Base-by-base conservation (phyloP, 352 stramenopile genomes). In the Globisporangium parvum region DNA sequence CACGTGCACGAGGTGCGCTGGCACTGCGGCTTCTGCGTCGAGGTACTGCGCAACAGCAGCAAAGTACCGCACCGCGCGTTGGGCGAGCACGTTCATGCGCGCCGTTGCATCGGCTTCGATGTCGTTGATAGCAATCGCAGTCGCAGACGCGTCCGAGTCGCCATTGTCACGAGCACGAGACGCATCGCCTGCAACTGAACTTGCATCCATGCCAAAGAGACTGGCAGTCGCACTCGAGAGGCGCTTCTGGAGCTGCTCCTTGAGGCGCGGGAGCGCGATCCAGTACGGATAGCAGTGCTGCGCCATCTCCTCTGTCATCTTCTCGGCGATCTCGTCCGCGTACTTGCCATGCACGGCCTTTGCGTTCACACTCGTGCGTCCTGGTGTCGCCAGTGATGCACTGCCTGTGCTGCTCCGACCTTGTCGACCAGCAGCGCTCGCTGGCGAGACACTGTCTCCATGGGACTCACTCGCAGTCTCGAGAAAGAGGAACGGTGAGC, bases 281-380 rank as follows among this genome's bases (percentile, higher is more conserved):
- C 74, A 85, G 46, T 74, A 85, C 17, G 67, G 74, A 21, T 71
- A 67, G 26, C 71, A 85, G 35, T 49, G 62, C 31, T 59, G 59
- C 46, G 58, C 56, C 60, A 79, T 74, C 47, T 73, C 70, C 8
- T 81, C 74, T 20, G 54, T 48, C 59, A 85, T 78, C 33, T 74
- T 77, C n/a, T 75, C 65, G 0, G 67, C 51, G 24, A 85, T 74
- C 46, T 81, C 71, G 10, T 75, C 68, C 8, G 67, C 63, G 39
- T 80, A 85, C 47, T 80, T 78, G 28, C 51, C 48, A 2, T 70
- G 62, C 11, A 81, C 62, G 2, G 57, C 53, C 46, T 67, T 70
- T 23, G 71, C 37, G 53, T 73, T 67, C 48, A 69, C 55, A 1
- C n/a, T 26, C 24, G 35, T 12, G 37, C 3, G 28, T 12, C 3